Evolutionary conservation across 345 rosid species (phyloP), one percentile per base, ranked within the genome.

Genomic region (Carallia pectinifolia): DNA sequence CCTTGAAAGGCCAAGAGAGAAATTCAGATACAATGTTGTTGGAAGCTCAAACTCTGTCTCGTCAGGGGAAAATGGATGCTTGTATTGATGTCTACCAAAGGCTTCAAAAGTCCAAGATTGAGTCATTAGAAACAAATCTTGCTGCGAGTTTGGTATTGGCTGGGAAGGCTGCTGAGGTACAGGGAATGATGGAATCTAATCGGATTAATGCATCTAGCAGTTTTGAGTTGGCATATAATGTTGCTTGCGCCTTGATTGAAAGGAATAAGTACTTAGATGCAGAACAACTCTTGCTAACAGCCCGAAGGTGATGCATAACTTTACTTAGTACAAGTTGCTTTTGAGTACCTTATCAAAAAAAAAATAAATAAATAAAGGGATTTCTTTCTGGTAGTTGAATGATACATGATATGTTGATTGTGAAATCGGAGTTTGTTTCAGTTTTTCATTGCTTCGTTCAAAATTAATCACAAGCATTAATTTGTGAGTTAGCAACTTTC

Each of bases 221-320:
- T 75, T 92, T 77, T 81, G 92, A 90, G 81, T 79, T 92, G 92
- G 99, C 97, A 61, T 91, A 79, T 72, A 95, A 92, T 75, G 79
- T 84, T 74, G 96, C 94, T 77, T 95, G 96, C 72, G 85, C 99
- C 65, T 85, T 95, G 81, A 84, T 92, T 71, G 97, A 90, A 74
- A 79, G 71, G 65, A 76, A 81, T 55, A 84, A 84, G 71, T 80
- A 80, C 64, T n/a, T 79, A 10, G 97, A 92, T 73, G 98, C 99
- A 2, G 99, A 95, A 78, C 91, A 90, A 66, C 91, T 95, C 47
- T 79, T 95, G 81, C 84, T 90, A 52, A 69, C 88, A 13, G 97
- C 98, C 7, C 85, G 77, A 76, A 92, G 99, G 99, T 82, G 62
- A 72, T 55, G n/a, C 39, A 56, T 44, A 65, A 5, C 64, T 62